Base-by-base conservation (phyloP, 352 stramenopile genomes). In the Plasmopara muralis region DNA sequence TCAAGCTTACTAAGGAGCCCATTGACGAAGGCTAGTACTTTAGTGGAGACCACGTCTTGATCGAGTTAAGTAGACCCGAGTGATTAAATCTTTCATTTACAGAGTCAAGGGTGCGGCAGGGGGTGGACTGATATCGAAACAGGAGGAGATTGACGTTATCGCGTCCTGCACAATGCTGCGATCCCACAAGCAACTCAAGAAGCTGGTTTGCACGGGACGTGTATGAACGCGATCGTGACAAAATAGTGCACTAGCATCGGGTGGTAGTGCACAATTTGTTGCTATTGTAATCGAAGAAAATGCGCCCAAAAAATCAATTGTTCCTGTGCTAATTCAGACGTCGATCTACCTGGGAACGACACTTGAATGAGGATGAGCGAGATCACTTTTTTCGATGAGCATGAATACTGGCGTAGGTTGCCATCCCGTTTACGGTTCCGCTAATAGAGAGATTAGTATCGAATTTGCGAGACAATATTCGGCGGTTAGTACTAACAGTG, bases 171-270 rank as follows among this genome's bases (percentile, higher is more conserved):
- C 53, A 93, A 87, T 38, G 82, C 81, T 30, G 85, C 89, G 55
- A 90, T 95, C 25, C 51, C 95, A 43, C 66, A 85, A 39, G 73
- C 74, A 7, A 77, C 79, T 4, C 53, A 78, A 44, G 69, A 85
- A 47, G 83, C 77, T 9, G 85, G 95, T 57, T 64, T 74, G 6
- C 53, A 66, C 5, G 83, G 77, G 7, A 61, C 61, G 18, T 78
- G 87, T 16, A 96, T 83, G 0, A 93, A 95, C 52, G 80, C 81
- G 1, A 83, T 96, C 2, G 68, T 95, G 41, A 96, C 87, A 7
- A 95, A 95, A 60, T 95, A 38, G 87, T 96, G 43, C 81, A 95
- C 59, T 54, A 85, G 85, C 5, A 84, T 65, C 14, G 82, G 95
- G 61, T 46, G 15, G 55, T 68, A 37, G 77, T 96, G 0, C 64